Percentiles rank a stretch among this genome's conserved stretches.
These are phyloP conservation scores for Baudoinia panamericana DNA, from an alignment of 495 filamentous ascomycete genomes.

Conservation along the genomic window DNA sequence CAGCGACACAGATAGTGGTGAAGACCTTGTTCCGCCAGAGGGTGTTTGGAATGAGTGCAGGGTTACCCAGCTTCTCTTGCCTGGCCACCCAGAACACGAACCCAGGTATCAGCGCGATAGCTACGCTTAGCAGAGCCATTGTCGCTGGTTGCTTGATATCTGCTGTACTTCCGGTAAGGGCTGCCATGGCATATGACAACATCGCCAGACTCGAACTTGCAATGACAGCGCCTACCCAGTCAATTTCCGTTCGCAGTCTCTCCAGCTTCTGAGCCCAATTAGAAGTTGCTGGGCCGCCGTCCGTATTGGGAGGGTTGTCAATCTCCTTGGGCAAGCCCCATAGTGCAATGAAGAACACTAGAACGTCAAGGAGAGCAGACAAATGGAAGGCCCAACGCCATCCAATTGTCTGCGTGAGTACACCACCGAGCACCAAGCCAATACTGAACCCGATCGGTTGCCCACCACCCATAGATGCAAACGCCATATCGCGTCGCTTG, in stretches of 20 bases:
- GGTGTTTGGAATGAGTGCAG: constrained; percentile 39
- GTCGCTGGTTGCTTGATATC: constrained; percentile 26
- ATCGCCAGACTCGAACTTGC: constrained; percentile 30
- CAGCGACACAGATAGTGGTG: constrained; percentile 36
- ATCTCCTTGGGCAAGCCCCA: constrained; percentile 28
- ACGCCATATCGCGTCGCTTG: constrained; percentile 34
- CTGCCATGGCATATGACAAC: constrained; percentile 36
- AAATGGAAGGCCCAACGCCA: constrained; percentile 38
- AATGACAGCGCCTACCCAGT: constrained; percentile 36
- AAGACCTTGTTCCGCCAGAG: constrained; percentile 41
- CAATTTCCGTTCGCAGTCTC: constrained; percentile 30
- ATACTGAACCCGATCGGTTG: constrained; percentile 37
- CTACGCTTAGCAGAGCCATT: constrained; percentile 30
- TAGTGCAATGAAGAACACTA: constrained; percentile 27
- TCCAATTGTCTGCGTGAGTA: constrained; percentile 35
- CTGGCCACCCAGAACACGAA: constrained; percentile 37
- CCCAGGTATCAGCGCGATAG: constrained; percentile 31
- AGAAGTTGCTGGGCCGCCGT: constrained; percentile 5
- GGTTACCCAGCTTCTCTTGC: constrained; percentile 31
- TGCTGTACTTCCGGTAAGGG: constrained; percentile 28
- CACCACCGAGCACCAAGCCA: constrained; percentile 35
- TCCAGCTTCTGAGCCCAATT: constrained; percentile 15
- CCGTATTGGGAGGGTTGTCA: constrained; percentile 3
- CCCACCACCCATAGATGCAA: constrained; percentile 34
- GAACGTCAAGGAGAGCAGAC: constrained; percentile 30